Percentiles rank a stretch among this genome's conserved stretches.
phyloP scores from a whole-genome alignment of 2,329 filamentous ascomycete species.

The Mollisiaceae sp. region DNA sequence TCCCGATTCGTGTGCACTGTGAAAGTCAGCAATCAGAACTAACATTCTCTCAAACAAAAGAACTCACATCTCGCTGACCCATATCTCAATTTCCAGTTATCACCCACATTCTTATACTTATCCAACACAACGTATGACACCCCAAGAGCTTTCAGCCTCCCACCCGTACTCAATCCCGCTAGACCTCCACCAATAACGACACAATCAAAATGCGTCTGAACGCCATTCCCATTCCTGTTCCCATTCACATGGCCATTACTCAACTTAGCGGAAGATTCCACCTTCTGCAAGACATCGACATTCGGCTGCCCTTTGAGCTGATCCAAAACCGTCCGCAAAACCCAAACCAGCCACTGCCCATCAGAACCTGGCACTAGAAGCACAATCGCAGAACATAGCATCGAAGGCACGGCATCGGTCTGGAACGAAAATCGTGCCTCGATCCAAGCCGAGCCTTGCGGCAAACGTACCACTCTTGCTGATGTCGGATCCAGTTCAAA shows the following conservation, averaged over 20 bases:
- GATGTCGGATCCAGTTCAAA: not conserved
- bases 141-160: slow-evolving; percentile 19
- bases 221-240: not conserved
- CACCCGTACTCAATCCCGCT: slow-evolving; percentile 15
- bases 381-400: not conserved
- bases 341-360: slow-evolving; percentile 21
- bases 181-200: slow-evolving; percentile 19
- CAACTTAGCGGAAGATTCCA: not conserved
- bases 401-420: not conserved
- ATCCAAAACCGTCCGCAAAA: slow-evolving; percentile 19
- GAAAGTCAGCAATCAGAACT: not conserved
- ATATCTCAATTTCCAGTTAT: slow-evolving; percentile 63
- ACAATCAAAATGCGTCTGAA: slow-evolving; percentile 7
- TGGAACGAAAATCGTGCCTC: not conserved
- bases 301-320: slow-evolving; percentile 5
- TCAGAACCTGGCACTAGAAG: not conserved
- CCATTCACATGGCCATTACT: slow-evolving; percentile 3
- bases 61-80: slow-evolving; percentile 25
- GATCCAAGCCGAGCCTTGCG: not conserved
- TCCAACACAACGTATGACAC: slow-evolving; percentile 52
- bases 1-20: slow-evolving; percentile 27
- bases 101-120: slow-evolving; percentile 59
- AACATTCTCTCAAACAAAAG: not conserved
- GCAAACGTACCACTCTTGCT: not conserved
- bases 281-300: not conserved